phyloP scores from a whole-genome alignment of 2,329 filamentous ascomycete genomes.

The Pseudogymnoascus destructans region DNA sequence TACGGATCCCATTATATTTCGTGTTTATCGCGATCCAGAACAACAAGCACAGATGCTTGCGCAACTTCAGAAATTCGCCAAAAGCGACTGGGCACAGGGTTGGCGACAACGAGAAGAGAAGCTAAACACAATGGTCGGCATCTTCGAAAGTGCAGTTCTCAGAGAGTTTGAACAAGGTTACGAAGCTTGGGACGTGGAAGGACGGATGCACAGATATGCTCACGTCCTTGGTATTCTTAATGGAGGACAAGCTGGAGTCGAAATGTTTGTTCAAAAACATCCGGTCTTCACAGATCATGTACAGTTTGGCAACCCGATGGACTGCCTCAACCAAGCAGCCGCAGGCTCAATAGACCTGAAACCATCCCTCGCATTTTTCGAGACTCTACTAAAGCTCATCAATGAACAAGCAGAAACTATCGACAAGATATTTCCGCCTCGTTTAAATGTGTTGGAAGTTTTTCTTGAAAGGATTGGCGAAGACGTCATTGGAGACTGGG shows the following conservation, averaged over 20 bases:
- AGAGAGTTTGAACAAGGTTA: slow-evolving; percentile 90
- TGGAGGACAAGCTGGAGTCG: slow-evolving; percentile 63
- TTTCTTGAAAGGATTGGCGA: slow-evolving; percentile 75
- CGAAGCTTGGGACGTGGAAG: slow-evolving; percentile 76
- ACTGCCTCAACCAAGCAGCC: slow-evolving; percentile 61
- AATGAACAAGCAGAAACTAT: slow-evolving; percentile 76
- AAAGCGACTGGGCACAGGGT: slow-evolving; percentile 67
- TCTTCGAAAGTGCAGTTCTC: slow-evolving; percentile 84
- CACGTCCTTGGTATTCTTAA: slow-evolving; percentile 74
- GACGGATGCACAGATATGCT: slow-evolving; percentile 78
- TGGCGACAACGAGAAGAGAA: slow-evolving; percentile 59
- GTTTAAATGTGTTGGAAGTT: slow-evolving; percentile 57
- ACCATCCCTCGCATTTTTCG: slow-evolving; percentile 72
- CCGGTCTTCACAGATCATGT: slow-evolving; percentile 65
- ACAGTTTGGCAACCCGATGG: slow-evolving; percentile 58
- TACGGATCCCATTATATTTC: slow-evolving; percentile 73
- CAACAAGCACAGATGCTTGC: slow-evolving; percentile 81
- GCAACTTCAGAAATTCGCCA: slow-evolving; percentile 65
- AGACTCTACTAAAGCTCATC: slow-evolving; percentile 56
- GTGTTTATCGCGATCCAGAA: slow-evolving; percentile 75
- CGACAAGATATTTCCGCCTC: slow-evolving; percentile 63
- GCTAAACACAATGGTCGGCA: slow-evolving; percentile 57
- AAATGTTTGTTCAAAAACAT: slow-evolving; percentile 82
- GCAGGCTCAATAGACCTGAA: slow-evolving; percentile 61
- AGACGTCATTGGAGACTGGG: slow-evolving; percentile 73